Evolutionary conservation across 441 rosid species (phyloP).

Genomic region (Euphorbia corollata): DNA sequence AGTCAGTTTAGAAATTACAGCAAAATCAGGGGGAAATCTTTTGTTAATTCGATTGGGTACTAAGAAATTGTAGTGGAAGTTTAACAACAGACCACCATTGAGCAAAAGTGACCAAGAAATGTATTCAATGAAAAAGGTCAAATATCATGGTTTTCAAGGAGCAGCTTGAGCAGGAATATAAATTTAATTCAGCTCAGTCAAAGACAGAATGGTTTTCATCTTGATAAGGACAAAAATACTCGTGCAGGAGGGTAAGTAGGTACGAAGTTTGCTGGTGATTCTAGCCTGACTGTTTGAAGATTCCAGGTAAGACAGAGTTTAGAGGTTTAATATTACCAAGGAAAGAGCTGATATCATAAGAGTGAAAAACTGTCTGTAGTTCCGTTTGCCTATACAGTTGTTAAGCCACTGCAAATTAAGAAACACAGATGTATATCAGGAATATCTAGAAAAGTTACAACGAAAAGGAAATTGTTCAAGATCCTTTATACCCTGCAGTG

Average conservation of each 20-base stretch:
- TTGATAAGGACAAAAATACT: too few species aligned
- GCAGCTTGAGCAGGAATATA: neutral
- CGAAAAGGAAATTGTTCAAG: neutral
- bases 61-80: neutral
- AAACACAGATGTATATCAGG: conserved; percentile 11
- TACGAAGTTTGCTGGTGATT: neutral
- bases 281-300: conserved; percentile 24
- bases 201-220: neutral
- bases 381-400: conserved; percentile 84
- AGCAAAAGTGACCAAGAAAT: too few species aligned
- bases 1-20: conserved; percentile 2
- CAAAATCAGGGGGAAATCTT: conserved; percentile 16
- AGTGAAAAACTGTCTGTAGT: conserved; percentile 81
- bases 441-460: conserved; percentile 6
- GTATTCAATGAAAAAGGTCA: neutral
- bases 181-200: neutral
- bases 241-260: neutral
- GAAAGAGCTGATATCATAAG: conserved; percentile 88
- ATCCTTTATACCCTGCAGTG: conserved; percentile 79
- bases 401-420: conserved; percentile 74
- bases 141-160: neutral
- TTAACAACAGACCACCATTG: neutral
- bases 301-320: conserved; percentile 23
- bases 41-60: conserved; percentile 5
- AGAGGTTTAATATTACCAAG: conserved; percentile 51